These are phyloP conservation scores for Salvia miltiorrhiza DNA, from an alignment of 257 asterid species.

Conservation along the genomic window DNA sequence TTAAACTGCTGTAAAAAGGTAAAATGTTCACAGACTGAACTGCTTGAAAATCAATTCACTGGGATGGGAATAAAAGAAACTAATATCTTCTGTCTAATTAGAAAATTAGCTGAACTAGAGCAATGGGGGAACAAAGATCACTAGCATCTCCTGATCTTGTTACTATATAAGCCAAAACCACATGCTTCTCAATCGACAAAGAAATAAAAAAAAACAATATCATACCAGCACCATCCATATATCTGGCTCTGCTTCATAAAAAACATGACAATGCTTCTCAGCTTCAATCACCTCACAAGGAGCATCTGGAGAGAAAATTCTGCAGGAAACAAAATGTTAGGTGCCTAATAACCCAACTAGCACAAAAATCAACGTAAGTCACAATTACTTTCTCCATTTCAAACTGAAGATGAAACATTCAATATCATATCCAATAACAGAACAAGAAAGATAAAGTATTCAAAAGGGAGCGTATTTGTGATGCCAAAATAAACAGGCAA, in stretches of 20 bases:
- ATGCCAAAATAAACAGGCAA: not conserved
- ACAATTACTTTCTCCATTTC: not conserved
- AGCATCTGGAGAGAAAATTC: constrained; percentile 92
- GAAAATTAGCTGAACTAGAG: not conserved
- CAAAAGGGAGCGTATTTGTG: not conserved
- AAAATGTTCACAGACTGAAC: no score
- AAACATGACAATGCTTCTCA: constrained; percentile 89
- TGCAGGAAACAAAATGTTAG: constrained; percentile 31
- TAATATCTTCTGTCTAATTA: no score
- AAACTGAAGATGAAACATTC: not conserved
- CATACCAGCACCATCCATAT: constrained; percentile 99
- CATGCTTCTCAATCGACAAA: constrained; percentile 7
- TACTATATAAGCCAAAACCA: not conserved
- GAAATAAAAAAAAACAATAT: constrained; percentile 13
- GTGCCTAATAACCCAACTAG: constrained; percentile 2
- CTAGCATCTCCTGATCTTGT: not conserved
- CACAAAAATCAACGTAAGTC: not conserved
- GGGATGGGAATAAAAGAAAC: no score
- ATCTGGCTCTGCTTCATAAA: constrained; percentile 93
- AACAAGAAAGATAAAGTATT: not conserved
- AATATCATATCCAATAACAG: not conserved
- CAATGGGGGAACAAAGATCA: not conserved
- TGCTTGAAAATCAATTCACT: no score
- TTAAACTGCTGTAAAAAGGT: no score
- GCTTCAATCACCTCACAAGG: constrained; percentile 97